Evolutionary conservation across 371 early-diverging fungal species (phyloP), one percentile per base, ranked within the genome.

Genomic region (Mucor mucedo): DNA sequence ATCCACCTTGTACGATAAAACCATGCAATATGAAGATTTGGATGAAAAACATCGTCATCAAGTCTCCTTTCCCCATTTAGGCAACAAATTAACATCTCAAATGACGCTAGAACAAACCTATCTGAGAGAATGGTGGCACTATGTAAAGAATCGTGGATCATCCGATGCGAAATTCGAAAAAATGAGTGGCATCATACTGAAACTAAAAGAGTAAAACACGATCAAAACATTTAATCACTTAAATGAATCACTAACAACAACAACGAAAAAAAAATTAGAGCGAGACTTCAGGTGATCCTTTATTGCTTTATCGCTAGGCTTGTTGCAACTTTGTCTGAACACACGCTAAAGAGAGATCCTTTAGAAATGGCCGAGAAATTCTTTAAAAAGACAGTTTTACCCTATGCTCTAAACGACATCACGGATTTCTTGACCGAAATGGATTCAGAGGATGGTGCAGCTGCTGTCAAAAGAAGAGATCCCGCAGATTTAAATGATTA

Each of bases 261-360:
- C 28, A 32, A 28, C 2, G 29, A 49, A 54, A 13, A n/a, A 13
- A 13, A 42, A 47, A 21, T 14, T 64, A 66, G 66, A 44, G 61
- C 62, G 13, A 62, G 56, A 57, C 35, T 66, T 11, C 67, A 66
- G 44, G 58, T 57, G 0, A 57, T 66, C 2, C 44, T 62, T 21
- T 66, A 62, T 21, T 66, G 67, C 40, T 66, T 66, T 57, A 66
- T 66, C 2, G 42, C 55, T 28, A 66, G 54, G 29, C 27, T 66
- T 28, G 16, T 55, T 11, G 16, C 38, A 5, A 38, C 49, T 6
- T 28, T 40, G 39, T 42, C 44, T 3, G 8, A 5, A 3, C 35
- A 33, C 13, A 14, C 21, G 2, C 10, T 41, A 13, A 41, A 49
- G 10, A 45, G 61, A 42, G 56, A 66, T 44, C 66, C 66, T 30